Evolutionary conservation across 192 early-diverging fungal species (phyloP).

Genomic region (Backusella psychrophila): DNA sequence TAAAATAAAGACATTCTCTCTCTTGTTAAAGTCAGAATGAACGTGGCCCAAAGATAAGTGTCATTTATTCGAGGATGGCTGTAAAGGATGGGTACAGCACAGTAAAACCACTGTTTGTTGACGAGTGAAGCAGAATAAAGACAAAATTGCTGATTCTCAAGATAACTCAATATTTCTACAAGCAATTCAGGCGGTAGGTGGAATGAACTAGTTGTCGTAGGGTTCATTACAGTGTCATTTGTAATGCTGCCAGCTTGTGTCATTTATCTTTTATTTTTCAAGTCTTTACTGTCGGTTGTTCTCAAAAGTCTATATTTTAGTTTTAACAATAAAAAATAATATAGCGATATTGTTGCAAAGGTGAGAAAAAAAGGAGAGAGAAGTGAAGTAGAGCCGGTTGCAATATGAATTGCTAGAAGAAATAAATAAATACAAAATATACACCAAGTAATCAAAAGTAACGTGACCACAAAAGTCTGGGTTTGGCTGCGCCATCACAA

Average conservation of each 20-base stretch:
- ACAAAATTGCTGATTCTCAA: constrained; percentile 23
- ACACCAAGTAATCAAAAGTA: not conserved
- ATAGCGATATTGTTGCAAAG: not conserved
- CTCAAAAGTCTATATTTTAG: not conserved
- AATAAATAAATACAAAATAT: not conserved
- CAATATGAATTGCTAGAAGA: not conserved
- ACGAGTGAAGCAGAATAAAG: constrained; percentile 37
- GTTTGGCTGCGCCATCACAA: not conserved
- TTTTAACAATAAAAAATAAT: not conserved
- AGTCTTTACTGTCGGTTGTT: not conserved
- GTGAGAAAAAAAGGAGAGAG: not conserved
- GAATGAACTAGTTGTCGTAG: not conserved
- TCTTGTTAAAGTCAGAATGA: constrained; percentile 41
- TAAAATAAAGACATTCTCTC: constrained; percentile 24
- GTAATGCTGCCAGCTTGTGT: not conserved
- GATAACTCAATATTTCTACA: constrained; percentile 38
- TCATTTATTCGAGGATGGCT: constrained; percentile 35
- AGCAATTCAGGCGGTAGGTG: constrained; percentile 40
- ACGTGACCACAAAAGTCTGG: not conserved
- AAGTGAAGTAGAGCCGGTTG: not conserved
- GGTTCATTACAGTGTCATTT: not conserved
- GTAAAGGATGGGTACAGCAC: constrained; percentile 38
- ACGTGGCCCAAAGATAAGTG: constrained; percentile 46
- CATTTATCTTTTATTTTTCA: not conserved
- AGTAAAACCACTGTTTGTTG: constrained; percentile 41